Percentiles rank a stretch among this genome's conserved stretches.
phyloP scores from a whole-genome alignment of 2,329 filamentous ascomycete species.

The Aschersonia sp. region DNA sequence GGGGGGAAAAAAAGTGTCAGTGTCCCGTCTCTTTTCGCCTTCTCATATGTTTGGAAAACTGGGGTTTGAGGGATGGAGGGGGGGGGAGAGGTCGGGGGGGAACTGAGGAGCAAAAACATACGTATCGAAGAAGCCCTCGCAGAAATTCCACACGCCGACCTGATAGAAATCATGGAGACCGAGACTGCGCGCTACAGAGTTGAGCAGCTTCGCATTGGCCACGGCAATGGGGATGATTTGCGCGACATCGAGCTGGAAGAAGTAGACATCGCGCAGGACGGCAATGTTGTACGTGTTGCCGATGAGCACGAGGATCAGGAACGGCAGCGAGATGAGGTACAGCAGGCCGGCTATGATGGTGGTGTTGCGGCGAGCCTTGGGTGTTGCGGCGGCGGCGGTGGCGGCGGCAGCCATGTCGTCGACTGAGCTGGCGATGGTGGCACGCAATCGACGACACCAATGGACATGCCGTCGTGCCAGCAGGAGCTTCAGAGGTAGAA shows the following conservation, averaged over 20 bases:
- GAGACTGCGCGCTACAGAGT: slow-evolving; percentile 72
- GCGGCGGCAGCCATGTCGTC: background rate
- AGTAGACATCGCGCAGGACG: slow-evolving; percentile 59
- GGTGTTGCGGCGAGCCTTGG: slow-evolving; percentile 35
- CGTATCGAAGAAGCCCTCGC: slow-evolving; percentile 65
- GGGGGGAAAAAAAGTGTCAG: slow-evolving; percentile 14
- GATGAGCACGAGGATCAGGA: slow-evolving; percentile 65
- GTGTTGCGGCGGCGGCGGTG: slow-evolving; percentile 9
- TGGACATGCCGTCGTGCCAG: too few relatives aligned
- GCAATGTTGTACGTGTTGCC: slow-evolving; percentile 53
- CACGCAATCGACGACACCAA: too few relatives aligned
- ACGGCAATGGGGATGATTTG: slow-evolving; percentile 64
- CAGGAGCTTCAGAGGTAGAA: background rate
- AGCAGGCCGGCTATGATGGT: slow-evolving; percentile 50
- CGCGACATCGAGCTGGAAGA: slow-evolving; percentile 71
- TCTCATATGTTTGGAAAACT: too few relatives aligned
- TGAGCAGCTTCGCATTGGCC: slow-evolving; percentile 62
- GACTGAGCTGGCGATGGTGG: too few relatives aligned
- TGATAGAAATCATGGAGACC: slow-evolving; percentile 92
- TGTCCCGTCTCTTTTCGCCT: background rate
- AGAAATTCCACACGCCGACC: slow-evolving; percentile 83
- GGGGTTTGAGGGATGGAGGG: background rate
- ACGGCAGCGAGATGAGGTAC: slow-evolving; percentile 62
- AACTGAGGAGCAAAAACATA: slow-evolving; percentile 14
- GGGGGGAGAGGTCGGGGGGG: background rate